Base-by-base conservation (phyloP, 2,329 filamentous ascomycete species). In the Diaporthe vaccinii region DNA sequence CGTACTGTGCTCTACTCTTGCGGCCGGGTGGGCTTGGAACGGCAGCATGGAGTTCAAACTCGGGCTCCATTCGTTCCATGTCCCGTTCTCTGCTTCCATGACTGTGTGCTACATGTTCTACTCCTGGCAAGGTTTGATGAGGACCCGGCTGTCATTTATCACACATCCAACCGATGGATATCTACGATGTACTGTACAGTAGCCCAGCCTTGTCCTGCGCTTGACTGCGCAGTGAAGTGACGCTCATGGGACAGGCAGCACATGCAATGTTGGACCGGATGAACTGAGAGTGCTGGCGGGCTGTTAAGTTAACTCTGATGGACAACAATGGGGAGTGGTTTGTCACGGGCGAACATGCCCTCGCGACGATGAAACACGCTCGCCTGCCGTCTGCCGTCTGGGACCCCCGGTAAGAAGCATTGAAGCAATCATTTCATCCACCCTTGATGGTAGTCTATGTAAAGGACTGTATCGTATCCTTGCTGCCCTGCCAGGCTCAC, bases 141-240 rank as follows among this genome's bases (percentile, higher is more conserved):
- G 61, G 58, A 46, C 61, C 61, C 57, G 71, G 71, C 58, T 41
- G 71, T 65, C 58, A 73, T 55, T 73, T 65, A 65, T 73, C 58
- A 65, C 59, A 65, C 57, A 28, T 41, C 28, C 14, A 55, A 9
- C 31, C 36, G 55, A 36, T 58, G 39, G 36, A 46, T 34, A 34
- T 73, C 44, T 25, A 61, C 34, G 69, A 62, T 58, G 57, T 49
- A n/a, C 44, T 15, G 65, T 22, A 36, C 49, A 10, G 49, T 10
- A n/a, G 31, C 22, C 44, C 46, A 25, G 22, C 62, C 46, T 36
- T 68, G 34, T 20, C 20, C 46, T 53, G 31, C n/a, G 46, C 34
- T 55, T 12, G n/a, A n/a, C 14, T 36, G 46, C 41, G 62, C 46
- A 25, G 65, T 39, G 14, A 39, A 28, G 20, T 39, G 65, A 5